Conservation (phyloP, 2,329 filamentous ascomycete species). For the Epichloe glyceriae region DNA sequence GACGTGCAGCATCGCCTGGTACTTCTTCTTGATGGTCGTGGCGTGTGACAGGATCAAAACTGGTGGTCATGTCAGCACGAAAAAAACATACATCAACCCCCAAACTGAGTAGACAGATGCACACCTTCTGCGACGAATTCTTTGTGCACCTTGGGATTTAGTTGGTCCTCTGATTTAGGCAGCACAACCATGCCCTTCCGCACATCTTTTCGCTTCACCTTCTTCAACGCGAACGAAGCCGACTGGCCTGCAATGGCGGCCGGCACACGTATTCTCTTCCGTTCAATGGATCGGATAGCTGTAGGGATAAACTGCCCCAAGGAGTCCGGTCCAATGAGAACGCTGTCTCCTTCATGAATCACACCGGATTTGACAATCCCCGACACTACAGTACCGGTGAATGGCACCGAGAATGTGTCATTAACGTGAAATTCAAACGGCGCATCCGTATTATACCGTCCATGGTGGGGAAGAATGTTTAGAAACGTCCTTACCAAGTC, state of each 20-base stretch:
- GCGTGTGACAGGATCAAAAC: slow-evolving; percentile 92
- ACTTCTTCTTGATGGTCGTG: slow-evolving; percentile 92
- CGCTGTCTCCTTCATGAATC: slow-evolving; percentile 77
- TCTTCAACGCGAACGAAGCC: slow-evolving; percentile 80
- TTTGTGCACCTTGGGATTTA: slow-evolving; percentile 54
- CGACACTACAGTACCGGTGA: slow-evolving; percentile 90
- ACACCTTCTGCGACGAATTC: slow-evolving; percentile 69
- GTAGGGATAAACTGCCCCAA: slow-evolving; percentile 82
- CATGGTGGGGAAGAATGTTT: slow-evolving; percentile 89
- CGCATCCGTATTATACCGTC: slow-evolving; percentile 76
- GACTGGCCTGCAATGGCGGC: slow-evolving; percentile 85
- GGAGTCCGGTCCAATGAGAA: slow-evolving; percentile 81
- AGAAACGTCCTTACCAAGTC: slow-evolving; percentile 86
- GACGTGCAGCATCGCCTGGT: slow-evolving; percentile 97
- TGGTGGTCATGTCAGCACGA: slow-evolving; percentile 13
- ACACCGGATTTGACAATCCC: slow-evolving; percentile 84
- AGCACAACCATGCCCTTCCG: slow-evolving; percentile 97
- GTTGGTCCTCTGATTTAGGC: slow-evolving; percentile 63
- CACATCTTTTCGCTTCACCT: slow-evolving; percentile 80
- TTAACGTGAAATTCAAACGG: slow-evolving; percentile 94
- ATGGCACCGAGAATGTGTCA: slow-evolving; percentile 95
- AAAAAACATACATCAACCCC: background rate
- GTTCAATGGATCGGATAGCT: slow-evolving; percentile 81
- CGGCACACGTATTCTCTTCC: slow-evolving; percentile 81
- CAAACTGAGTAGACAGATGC: slow-evolving; percentile 5